Evolutionary conservation across 768 basidiomycete genomes (phyloP).

Genomic region (Leccinum pellstonianum): DNA sequence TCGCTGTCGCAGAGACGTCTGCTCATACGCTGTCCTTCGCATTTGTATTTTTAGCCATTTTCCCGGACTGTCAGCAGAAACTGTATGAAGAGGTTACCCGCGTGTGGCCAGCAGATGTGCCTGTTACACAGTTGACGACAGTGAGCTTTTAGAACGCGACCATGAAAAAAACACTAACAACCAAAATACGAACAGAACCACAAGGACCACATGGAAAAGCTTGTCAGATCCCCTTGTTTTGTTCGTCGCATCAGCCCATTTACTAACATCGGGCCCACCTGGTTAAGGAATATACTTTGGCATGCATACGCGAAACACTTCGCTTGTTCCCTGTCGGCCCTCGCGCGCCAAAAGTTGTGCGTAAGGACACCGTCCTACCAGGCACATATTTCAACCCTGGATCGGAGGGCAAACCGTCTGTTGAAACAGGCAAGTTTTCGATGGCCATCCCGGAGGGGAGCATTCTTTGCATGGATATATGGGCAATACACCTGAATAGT

Average conservation of each 20-base stretch:
- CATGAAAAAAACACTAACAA: background rate
- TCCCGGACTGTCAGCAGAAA: conserved; percentile 49
- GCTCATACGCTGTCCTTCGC: conserved; percentile 46
- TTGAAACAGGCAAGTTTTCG: conserved; percentile 30
- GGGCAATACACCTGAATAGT: conserved; percentile 48
- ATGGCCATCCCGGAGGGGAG: conserved; percentile 42
- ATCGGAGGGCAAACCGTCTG: conserved; percentile 5
- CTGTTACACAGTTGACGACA: conserved; percentile 24
- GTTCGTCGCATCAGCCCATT: too few species aligned
- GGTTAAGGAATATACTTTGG: conserved; percentile 41
- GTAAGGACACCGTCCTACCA: conserved; percentile 36
- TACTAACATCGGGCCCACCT: background rate
- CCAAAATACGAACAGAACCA: conserved; percentile 32
- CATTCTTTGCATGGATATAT: conserved; percentile 40
- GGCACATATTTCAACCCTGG: conserved; percentile 35
- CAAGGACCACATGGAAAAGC: conserved; percentile 37
- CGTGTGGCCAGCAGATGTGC: conserved; percentile 41
- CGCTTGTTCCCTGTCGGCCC: conserved; percentile 41
- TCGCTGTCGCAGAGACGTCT: conserved; percentile 41
- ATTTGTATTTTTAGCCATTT: conserved; percentile 44
- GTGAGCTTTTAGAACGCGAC: conserved; percentile 23
- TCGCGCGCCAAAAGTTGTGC: conserved; percentile 37
- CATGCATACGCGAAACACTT: conserved; percentile 46
- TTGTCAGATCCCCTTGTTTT: conserved; percentile 29
- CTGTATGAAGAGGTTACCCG: conserved; percentile 40